A percentile compares a stretch with the other conserved stretches of the same genome.
These are phyloP conservation scores for Leccinum subrobustum DNA, from an alignment of 1,284 basidiomycete genomes.

Conservation along the genomic window DNA sequence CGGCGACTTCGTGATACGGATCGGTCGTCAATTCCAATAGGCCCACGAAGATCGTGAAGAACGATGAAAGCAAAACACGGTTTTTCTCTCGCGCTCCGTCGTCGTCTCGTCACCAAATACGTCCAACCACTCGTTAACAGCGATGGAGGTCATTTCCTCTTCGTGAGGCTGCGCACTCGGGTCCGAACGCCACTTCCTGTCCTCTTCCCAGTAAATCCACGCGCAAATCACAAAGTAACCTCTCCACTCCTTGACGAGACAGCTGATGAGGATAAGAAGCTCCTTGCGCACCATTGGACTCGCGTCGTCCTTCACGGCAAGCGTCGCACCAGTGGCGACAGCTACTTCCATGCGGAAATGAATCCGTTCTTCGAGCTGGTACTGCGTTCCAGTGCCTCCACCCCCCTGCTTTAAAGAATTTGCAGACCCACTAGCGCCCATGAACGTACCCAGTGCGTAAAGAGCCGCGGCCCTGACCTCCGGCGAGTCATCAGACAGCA, in stretches of 20 bases:
- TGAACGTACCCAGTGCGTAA: conserved; percentile 91
- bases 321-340: conserved; percentile 71
- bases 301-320: conserved; percentile 90
- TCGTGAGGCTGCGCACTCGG: conserved; percentile 43
- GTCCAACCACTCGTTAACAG: conserved; percentile 78
- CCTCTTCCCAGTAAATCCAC: conserved; percentile 94
- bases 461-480: conserved; percentile 92
- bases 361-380: conserved; percentile 76
- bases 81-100: conserved; percentile 74
- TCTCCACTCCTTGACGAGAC: conserved; percentile 93
- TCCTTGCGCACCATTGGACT: conserved; percentile 80
- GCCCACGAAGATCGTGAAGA: conserved; percentile 90
- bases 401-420: conserved; percentile 70
- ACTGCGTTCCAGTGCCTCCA: conserved; percentile 84
- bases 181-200: conserved; percentile 53
- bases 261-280: conserved; percentile 87
- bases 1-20: conserved; percentile 90
- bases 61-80: conserved; percentile 81
- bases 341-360: conserved; percentile 81
- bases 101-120: conserved; percentile 64
- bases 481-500: conserved; percentile 86
- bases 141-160: conserved; percentile 65
- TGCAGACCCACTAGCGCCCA: conserved; percentile 83
- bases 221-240: conserved; percentile 96
- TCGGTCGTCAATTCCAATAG: conserved; percentile 92